Percentiles rank a stretch among this genome's conserved stretches.
These are phyloP conservation scores for Singerocomus inundabilis DNA, from an alignment of 1,284 basidiomycete species.

Conservation along the genomic window DNA sequence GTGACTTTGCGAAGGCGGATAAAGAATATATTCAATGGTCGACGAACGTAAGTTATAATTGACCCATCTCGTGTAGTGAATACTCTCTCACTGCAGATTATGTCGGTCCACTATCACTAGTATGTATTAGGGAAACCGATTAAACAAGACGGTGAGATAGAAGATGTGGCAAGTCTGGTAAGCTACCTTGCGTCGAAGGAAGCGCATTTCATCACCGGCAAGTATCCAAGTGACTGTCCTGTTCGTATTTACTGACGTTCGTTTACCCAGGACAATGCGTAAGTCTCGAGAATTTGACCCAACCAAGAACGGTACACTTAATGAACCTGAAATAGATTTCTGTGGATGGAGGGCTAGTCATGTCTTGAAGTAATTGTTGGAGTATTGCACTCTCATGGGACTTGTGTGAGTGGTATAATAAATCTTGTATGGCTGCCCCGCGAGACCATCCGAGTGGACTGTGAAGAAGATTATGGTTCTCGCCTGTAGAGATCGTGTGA, in stretches of 20 bases:
- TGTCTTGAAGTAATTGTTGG: neutral
- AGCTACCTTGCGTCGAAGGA: constrained; percentile 23
- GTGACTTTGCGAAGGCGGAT: neutral
- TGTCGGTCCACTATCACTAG: neutral
- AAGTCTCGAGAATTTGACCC: neutral
- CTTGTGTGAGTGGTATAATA: too few relatives aligned
- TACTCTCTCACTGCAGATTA: neutral
- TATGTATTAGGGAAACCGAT: neutral
- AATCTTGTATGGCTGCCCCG: too few relatives aligned
- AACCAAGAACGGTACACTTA: too few relatives aligned
- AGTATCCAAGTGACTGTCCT: neutral
- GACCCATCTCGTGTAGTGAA: neutral
- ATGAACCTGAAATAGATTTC: neutral
- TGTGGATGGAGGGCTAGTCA: too few relatives aligned
- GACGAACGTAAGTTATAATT: constrained; percentile 5
- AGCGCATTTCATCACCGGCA: constrained; percentile 7
- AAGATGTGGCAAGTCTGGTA: constrained; percentile 19
- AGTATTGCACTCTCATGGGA: constrained; percentile 27
- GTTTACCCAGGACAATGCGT: neutral
- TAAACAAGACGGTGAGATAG: constrained; percentile 2
- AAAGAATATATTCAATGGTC: constrained; percentile 1
- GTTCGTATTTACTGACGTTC: neutral
- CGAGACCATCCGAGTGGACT: too few relatives aligned
- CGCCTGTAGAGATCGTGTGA: too few relatives aligned
- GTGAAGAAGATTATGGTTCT: too few relatives aligned